These are phyloP conservation scores for Pestalotiopsis sp. DNA, from an alignment of 2,329 filamentous ascomycete species.

Conservation along the genomic window DNA sequence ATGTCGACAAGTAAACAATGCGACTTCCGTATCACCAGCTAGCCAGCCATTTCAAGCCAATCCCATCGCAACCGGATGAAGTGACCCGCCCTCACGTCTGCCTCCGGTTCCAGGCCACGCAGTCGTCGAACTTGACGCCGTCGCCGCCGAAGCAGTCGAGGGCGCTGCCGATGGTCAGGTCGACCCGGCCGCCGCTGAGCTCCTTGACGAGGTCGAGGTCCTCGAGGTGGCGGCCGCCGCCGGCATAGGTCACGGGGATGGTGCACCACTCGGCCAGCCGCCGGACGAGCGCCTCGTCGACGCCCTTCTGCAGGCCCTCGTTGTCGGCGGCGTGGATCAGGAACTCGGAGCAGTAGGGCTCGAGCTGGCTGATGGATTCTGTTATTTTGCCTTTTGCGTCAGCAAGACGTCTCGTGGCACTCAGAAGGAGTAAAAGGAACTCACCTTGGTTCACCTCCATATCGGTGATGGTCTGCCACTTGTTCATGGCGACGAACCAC, in stretches of 20 bases:
- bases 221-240: slow-evolving; percentile 80
- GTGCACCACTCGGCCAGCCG: slow-evolving; percentile 82
- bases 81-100: slow-evolving; percentile 30
- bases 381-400: too few relatives aligned
- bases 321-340: slow-evolving; percentile 97
- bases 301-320: slow-evolving; percentile 88
- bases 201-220: slow-evolving; percentile 82
- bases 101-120: slow-evolving; percentile 79
- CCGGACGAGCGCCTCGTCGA: slow-evolving; percentile 82
- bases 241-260: slow-evolving; percentile 95
- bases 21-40: too few relatives aligned
- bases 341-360: slow-evolving; percentile 95
- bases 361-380: slow-evolving; percentile 81
- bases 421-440: too few relatives aligned
- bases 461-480: slow-evolving; percentile 97
- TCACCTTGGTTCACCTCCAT: slow-evolving; percentile 89
- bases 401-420: too few relatives aligned
- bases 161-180: slow-evolving; percentile 95
- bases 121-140: slow-evolving; percentile 86
- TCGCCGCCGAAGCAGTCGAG: slow-evolving; percentile 93
- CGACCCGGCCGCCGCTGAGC: slow-evolving; percentile 79
- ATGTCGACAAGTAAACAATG: neutral
- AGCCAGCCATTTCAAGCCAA: too few relatives aligned
- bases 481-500: slow-evolving; percentile 99
- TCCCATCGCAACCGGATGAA: neutral